These are phyloP conservation scores for Leccinellum rugosiceps DNA, from an alignment of 768 basidiomycete genomes.

Conservation along the genomic window DNA sequence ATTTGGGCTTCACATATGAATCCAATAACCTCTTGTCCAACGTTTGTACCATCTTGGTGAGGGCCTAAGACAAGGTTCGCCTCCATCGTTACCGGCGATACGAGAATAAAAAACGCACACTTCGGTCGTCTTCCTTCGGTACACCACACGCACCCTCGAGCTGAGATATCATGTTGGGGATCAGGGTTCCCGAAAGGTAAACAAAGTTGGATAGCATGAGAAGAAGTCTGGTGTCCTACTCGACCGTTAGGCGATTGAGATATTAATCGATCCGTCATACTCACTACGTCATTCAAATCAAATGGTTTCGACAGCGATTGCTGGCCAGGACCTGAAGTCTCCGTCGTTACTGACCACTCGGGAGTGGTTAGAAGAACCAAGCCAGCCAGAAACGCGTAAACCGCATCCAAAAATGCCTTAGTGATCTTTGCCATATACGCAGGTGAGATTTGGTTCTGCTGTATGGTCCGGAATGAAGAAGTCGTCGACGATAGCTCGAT, in stretches of 20 bases:
- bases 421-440: slow-evolving; percentile 73
- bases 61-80: slow-evolving; percentile 41
- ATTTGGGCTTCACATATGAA: slow-evolving; percentile 80
- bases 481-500: slow-evolving; percentile 51
- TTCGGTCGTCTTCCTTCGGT: slow-evolving; percentile 68
- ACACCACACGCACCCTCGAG: slow-evolving; percentile 75
- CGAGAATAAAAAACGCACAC: slow-evolving; percentile 40
- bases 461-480: slow-evolving; percentile 47
- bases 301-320: slow-evolving; percentile 33
- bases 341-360: slow-evolving; percentile 44
- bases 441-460: slow-evolving; percentile 59
- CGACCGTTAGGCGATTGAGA: not conserved
- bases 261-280: slow-evolving; percentile 17
- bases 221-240: slow-evolving; percentile 82
- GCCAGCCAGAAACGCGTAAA: slow-evolving; percentile 87
- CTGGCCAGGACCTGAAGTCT: slow-evolving; percentile 8
- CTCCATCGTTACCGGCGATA: not conserved
- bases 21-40: slow-evolving; percentile 90
- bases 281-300: slow-evolving; percentile 61
- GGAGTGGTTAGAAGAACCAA: slow-evolving; percentile 75
- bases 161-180: slow-evolving; percentile 79
- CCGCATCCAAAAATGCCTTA: slow-evolving; percentile 78
- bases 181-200: slow-evolving; percentile 62
- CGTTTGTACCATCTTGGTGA: slow-evolving; percentile 75
- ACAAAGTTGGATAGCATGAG: slow-evolving; percentile 88